Conservation (phyloP, 257 asterid species). For the Jacaranda mimosifolia region DNA sequence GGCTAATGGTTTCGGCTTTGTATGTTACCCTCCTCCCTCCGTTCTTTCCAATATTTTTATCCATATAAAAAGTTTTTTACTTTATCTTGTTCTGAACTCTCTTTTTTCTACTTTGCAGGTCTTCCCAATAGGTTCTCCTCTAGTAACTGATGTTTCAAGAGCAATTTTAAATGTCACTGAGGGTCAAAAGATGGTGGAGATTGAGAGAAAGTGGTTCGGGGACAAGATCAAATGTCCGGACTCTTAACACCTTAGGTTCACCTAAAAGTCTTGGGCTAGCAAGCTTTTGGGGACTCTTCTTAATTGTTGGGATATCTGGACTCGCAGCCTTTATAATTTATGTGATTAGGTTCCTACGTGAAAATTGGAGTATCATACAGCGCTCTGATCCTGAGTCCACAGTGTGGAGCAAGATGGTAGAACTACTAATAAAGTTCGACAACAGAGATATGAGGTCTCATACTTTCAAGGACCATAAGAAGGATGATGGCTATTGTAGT, state of each 20-base stretch:
- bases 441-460: constrained; percentile 40
- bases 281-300: constrained; percentile 61
- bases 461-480: constrained; percentile 43
- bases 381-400: constrained; percentile 15
- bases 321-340: constrained; percentile 37
- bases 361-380: constrained; percentile 22
- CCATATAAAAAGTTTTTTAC: too few species aligned
- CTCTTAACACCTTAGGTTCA: constrained; percentile 15
- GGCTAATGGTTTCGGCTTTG: constrained; percentile 63
- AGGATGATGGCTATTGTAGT: too few species aligned
- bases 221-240: constrained; percentile 34
- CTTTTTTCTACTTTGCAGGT: constrained; percentile 41
- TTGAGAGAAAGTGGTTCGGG: constrained; percentile 45
- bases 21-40: constrained; percentile 35
- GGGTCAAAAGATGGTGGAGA: constrained; percentile 36
- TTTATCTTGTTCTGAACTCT: not conserved
- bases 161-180: constrained; percentile 54
- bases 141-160: constrained; percentile 53
- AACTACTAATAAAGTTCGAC: constrained; percentile 34
- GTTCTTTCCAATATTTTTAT: too few species aligned
- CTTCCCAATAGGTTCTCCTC: constrained; percentile 54
- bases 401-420: constrained; percentile 2
- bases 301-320: constrained; percentile 40
- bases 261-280: constrained; percentile 36
- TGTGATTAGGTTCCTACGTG: constrained; percentile 35